Evolutionary conservation across 202 grass and related monocot genomes (phyloP).

Genomic region (Saccharum hybrid): DNA sequence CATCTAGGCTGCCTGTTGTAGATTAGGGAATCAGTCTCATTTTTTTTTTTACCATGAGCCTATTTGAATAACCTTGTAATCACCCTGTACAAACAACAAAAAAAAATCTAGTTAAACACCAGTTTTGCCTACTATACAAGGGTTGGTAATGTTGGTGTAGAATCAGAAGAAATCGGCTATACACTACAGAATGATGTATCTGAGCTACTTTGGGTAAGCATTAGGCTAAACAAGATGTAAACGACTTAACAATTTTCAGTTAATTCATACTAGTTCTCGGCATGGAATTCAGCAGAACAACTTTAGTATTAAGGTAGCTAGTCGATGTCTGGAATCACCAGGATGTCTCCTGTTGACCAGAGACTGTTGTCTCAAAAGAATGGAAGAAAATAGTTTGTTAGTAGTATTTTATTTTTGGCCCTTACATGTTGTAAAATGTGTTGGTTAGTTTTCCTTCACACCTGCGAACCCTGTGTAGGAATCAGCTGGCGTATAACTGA

Average conservation of each 20-base stretch:
- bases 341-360: neutral
- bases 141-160: slow-evolving; percentile 7
- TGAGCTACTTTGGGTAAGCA: slow-evolving; percentile 21
- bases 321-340: neutral
- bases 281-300: neutral
- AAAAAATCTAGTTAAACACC: slow-evolving; percentile 29
- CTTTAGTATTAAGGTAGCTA: neutral
- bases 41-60: slow-evolving; percentile 41
- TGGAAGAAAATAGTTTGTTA: neutral
- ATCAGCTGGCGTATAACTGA: neutral
- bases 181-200: neutral
- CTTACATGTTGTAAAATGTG: neutral
- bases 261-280: neutral
- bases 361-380: neutral
- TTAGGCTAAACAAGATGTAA: slow-evolving; percentile 24
- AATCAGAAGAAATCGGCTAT: neutral
- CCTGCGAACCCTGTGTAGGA: neutral
- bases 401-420: neutral
- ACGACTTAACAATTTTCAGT: slow-evolving; percentile 6
- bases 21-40: neutral
- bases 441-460: neutral
- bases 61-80: slow-evolving; percentile 43
- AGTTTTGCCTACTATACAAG: slow-evolving; percentile 14
- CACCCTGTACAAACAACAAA: slow-evolving; percentile 32
- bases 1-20: slow-evolving; percentile 42